Evolutionary conservation across 495 filamentous ascomycete species (phyloP).

Genomic region (Penicillium goetzii): DNA sequence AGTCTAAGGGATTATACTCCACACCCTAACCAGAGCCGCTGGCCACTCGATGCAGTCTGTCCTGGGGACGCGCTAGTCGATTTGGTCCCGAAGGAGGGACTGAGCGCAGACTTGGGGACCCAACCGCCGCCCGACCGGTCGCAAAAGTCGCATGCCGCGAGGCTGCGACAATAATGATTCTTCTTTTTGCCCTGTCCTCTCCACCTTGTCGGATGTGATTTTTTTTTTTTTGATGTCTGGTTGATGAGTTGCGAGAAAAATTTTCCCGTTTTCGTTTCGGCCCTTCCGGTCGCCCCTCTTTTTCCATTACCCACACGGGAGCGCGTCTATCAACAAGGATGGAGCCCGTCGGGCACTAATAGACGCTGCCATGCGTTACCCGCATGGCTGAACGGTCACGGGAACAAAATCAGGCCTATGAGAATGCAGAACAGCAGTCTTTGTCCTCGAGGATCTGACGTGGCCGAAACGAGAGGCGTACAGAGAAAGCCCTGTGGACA

Average conservation of each 20-base stretch:
- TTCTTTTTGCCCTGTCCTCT: conserved; percentile 2
- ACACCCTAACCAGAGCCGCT: conserved; percentile 32
- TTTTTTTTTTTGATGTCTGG: conserved; percentile 11
- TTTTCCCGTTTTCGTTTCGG: conserved; percentile 14
- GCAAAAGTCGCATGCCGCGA: conserved; percentile 21
- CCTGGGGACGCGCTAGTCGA: conserved; percentile 30
- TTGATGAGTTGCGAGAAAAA: not conserved
- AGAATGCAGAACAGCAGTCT: conserved; percentile 5
- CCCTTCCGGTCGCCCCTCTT: conserved; percentile 6
- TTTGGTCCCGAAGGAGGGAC: conserved; percentile 30
- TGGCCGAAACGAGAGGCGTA: conserved; percentile 13
- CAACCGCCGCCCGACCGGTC: conserved; percentile 22
- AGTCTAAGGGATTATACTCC: conserved; percentile 14
- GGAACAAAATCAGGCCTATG: conserved; percentile 40
- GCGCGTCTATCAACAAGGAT: conserved; percentile 38
- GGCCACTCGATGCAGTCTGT: conserved; percentile 36
- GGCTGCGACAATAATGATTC: conserved; percentile 21
- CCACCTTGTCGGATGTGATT: conserved; percentile 4
- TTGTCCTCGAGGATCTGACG: conserved; percentile 17
- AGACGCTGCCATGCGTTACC: conserved; percentile 44
- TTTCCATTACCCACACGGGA: conserved; percentile 34
- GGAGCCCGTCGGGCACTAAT: conserved; percentile 41
- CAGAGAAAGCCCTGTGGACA: too few relatives aligned
- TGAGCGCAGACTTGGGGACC: conserved; percentile 30
- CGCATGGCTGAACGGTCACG: conserved; percentile 48